Percentiles rank a stretch among this genome's conserved stretches.
Conservation (phyloP, 2,329 filamentous ascomycete species). For the Fusarium oligoseptatum region DNA sequence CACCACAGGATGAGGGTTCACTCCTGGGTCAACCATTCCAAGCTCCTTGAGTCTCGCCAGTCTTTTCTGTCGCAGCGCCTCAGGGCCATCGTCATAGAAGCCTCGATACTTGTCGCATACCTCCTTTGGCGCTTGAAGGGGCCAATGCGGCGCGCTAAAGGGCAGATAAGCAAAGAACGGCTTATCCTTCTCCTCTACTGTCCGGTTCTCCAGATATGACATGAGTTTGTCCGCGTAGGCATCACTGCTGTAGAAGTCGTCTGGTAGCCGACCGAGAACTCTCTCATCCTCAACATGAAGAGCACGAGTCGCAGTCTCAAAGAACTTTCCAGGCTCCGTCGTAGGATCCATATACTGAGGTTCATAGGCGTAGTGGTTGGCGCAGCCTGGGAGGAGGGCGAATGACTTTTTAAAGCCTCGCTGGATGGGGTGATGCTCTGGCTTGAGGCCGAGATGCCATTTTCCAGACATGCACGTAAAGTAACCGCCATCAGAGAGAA, state of each 20-base stretch:
- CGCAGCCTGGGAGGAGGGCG: constrained; percentile 56
- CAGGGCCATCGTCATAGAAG: constrained; percentile 50
- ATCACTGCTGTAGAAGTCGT: background rate
- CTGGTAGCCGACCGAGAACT: background rate
- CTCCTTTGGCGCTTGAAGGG: background rate
- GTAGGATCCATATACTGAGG: background rate
- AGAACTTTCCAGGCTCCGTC: constrained; percentile 1
- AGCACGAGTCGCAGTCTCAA: constrained; percentile 1
- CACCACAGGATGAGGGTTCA: background rate
- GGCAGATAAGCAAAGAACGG: constrained; percentile 63
- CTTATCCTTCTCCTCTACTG: constrained; percentile 38
- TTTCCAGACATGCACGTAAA: background rate
- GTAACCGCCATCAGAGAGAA: background rate
- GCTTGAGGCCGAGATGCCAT: constrained; percentile 8
- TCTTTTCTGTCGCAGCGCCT: background rate
- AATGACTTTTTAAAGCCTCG: constrained; percentile 41
- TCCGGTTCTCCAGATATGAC: background rate
- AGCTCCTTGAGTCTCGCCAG: constrained; percentile 1
- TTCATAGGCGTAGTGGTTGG: constrained; percentile 61
- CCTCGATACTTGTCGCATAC: constrained; percentile 32
- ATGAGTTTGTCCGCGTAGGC: background rate
- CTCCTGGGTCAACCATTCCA: background rate
- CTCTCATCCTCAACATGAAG: background rate
- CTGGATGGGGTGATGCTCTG: background rate
- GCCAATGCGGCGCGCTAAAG: constrained; percentile 12